Conservation (phyloP, 2,329 filamentous ascomycete species). For the Diaporthe sp. region DNA sequence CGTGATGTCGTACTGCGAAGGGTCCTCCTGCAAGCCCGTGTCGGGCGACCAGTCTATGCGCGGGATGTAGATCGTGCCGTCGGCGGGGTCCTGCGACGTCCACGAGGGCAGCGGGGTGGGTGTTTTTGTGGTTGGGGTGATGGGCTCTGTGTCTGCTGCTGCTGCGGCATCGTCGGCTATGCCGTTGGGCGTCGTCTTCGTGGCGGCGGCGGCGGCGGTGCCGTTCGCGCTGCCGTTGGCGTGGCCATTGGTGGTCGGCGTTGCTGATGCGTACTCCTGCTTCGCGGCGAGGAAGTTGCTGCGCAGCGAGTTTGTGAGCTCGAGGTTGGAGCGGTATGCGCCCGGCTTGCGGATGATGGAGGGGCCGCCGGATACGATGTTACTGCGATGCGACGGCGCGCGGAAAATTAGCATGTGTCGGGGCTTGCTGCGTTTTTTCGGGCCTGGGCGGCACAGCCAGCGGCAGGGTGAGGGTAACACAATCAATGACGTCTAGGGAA, state of each 20-base stretch:
- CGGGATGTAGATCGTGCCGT: conserved; percentile 79
- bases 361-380: conserved; percentile 87
- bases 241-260: conserved; percentile 44
- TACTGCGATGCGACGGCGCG: conserved; percentile 59
- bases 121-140: conserved; percentile 43
- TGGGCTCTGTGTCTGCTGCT: conserved; percentile 43
- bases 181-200: conserved; percentile 21
- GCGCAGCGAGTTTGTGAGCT: conserved; percentile 89
- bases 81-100: conserved; percentile 75
- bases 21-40: conserved; percentile 83
- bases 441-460: neutral
- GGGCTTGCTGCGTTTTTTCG: neutral
- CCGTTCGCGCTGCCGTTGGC: conserved; percentile 43
- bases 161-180: conserved; percentile 44
- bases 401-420: conserved; percentile 26
- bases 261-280: conserved; percentile 65
- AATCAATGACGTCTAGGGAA: neutral
- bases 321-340: conserved; percentile 89
- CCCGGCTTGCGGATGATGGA: conserved; percentile 86
- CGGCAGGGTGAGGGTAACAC: conserved; percentile 29
- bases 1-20: conserved; percentile 91
- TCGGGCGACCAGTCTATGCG: conserved; percentile 77
- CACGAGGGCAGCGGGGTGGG: conserved; percentile 64
- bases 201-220: conserved; percentile 38
- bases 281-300: conserved; percentile 85